A percentile compares a stretch with the other conserved stretches of the same genome.
These are phyloP conservation scores for Suaeda aralocaspica DNA, from an alignment of 148 eudicot genomes.

Conservation along the genomic window DNA sequence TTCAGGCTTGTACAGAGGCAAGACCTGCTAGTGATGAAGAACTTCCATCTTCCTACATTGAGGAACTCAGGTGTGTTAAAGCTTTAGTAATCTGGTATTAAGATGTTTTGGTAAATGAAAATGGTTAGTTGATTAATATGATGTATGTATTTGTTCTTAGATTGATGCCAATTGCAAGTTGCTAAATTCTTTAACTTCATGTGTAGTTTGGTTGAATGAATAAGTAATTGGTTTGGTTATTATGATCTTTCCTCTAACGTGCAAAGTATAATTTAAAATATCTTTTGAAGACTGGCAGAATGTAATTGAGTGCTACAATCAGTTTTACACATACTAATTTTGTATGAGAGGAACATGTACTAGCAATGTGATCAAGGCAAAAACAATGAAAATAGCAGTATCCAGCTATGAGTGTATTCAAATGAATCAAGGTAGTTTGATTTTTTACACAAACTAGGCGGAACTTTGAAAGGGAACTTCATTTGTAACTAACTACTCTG, in stretches of 20 bases:
- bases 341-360: too few species aligned
- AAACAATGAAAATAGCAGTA: too few species aligned
- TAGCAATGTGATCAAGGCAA: too few species aligned
- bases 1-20: constrained; percentile 77
- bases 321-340: too few species aligned
- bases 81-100: constrained; percentile 5
- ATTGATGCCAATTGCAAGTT: neutral
- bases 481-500: too few species aligned
- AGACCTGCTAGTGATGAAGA: constrained; percentile 93
- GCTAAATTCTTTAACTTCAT: neutral
- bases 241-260: neutral
- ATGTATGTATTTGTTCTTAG: neutral
- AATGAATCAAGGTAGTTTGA: too few species aligned
- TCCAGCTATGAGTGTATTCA: too few species aligned
- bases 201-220: neutral
- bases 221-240: neutral
- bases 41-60: constrained; percentile 79
- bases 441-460: too few species aligned
- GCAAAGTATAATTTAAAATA: neutral
- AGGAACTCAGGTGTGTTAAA: constrained; percentile 67
- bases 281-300: neutral
- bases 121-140: neutral
- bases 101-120: neutral
- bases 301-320: too few species aligned
- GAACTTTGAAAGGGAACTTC: too few species aligned